Base-by-base conservation (phyloP, 345 rosid genomes). In the Salix arbutifolia region DNA sequence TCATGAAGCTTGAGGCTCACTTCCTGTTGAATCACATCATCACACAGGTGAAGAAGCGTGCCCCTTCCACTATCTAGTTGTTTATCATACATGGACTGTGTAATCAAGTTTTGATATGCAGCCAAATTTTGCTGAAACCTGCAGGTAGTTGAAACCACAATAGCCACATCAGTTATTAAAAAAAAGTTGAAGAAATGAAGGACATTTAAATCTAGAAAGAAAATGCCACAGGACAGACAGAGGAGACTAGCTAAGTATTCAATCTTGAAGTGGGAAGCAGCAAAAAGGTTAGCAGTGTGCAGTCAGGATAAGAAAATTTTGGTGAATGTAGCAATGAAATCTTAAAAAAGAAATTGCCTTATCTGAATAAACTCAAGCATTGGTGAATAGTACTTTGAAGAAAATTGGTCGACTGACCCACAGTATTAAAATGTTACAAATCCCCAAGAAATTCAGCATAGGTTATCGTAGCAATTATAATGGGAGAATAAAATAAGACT, bases 21-120 rank as follows among this genome's bases (percentile, higher is more conserved):
- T 90, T 96, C 99, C 88, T 96, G 98, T 76, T 96, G 99, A 85
- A 96, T 91, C 70, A 93, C 99, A 72, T 96, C 98, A 74, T 96
- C 99, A 42, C 99, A 96, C 79, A 96, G 83, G 83, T 96, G 99
- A 77, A 96, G 89, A 65, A 96, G 93, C 23, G 99, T 96, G 65
- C 99, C 99, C 86, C 67, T 90, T 79, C 99, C 99, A 80, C 99
- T 96, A 79, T 93, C 99, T 50, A 96, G 89, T 76, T 93, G 99
- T 78, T 96, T 96, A 81, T 96, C 97, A 78, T 93, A 96, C 97
- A 94, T 91, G 70, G 98, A 96, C 81, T 91, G 93, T 5, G 97
- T 93, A 66, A 96, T 96, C 85, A 96, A 83, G 84, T 89, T 93
- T 87, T 91, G 98, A 83, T 96, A 96, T 16, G 85, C 77, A 72